Conservation (phyloP, 129 eudicot genomes). For the Centaurea solstitialis region DNA sequence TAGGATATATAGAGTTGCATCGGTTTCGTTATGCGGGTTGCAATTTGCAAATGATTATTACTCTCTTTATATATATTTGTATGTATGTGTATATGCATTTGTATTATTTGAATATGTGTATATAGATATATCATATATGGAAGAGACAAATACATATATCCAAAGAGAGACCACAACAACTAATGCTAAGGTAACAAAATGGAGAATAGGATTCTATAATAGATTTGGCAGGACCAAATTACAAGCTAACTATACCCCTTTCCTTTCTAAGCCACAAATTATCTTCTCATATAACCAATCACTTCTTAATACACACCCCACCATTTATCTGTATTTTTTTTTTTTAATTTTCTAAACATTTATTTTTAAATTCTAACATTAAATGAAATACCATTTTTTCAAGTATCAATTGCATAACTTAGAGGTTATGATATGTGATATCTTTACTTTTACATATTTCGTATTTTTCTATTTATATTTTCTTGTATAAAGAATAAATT, state of each 20-base stretch:
- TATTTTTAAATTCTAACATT: too few relatives aligned
- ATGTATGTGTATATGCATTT: too few relatives aligned
- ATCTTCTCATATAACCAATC: background rate
- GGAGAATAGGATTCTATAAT: background rate
- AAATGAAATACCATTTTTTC: background rate
- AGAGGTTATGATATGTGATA: background rate
- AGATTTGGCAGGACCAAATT: conserved; percentile 11
- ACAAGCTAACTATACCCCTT: background rate
- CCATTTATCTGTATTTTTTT: background rate
- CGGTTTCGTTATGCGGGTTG: too few relatives aligned
- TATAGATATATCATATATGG: too few relatives aligned
- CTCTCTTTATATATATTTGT: too few relatives aligned
- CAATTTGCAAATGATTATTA: too few relatives aligned
- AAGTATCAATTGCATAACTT: too few relatives aligned
- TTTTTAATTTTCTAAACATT: too few relatives aligned
- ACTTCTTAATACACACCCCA: background rate
- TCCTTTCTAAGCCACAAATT: conserved; percentile 7
- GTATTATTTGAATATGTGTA: too few relatives aligned
- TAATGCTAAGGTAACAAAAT: conserved; percentile 4
- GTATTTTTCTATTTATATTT: background rate
- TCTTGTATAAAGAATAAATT: background rate
- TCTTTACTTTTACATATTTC: too few relatives aligned
- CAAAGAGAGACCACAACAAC: conserved; percentile 3
- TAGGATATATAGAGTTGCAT: too few relatives aligned
- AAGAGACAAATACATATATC: background rate